Base-by-base conservation (phyloP, 148 eudicot genomes). In the Mesembryanthemum crystallinum region DNA sequence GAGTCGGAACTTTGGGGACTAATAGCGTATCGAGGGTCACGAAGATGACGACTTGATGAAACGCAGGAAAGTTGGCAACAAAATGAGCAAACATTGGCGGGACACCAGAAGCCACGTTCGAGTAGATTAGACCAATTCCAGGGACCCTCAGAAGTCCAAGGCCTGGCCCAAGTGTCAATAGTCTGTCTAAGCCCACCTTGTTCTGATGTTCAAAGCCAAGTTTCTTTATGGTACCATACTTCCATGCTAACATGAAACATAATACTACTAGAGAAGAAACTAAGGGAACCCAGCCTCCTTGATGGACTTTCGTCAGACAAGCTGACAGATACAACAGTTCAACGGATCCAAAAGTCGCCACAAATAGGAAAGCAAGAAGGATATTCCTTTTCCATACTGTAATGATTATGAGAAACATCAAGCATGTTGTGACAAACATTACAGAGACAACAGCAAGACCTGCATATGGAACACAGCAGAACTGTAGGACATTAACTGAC, bases 251-350 rank as follows among this genome's bases (percentile, higher is more conserved):
- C 88, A 86, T 86, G 64, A 86, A 55, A 21, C 72, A 68, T 37
- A 86, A 60, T 15, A 81, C 73, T 20, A 81, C 49, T 8, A 86
- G 54, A 58, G 88, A 80, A 30, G 82, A 81, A 58, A 71, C 39
- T 60, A 86, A n/a, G 21, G 89, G 85, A 39, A 86, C 83, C 89
- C 89, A 86, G 25, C 85, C 89, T 71, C 87, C 89, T 78, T 76
- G 67, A 65, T 77, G 83, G 18, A 86, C 67, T 43, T 82, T 79
- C 1, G 55, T 49, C 10, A 86, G 73, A 52, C 83, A 76, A 8
- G 89, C 80, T 1, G 89, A 86, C 52, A 86, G 72, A 45, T 84
- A 84, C 1, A 75, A 43, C 37, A 79, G 59, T 64, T 86, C 89
- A 32, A 84, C 43, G 32, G 80, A 81, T 52, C 89, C 89, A 70